Evolutionary conservation across 129 eudicot species (phyloP).

Genomic region (Pulicaria dysenterica): DNA sequence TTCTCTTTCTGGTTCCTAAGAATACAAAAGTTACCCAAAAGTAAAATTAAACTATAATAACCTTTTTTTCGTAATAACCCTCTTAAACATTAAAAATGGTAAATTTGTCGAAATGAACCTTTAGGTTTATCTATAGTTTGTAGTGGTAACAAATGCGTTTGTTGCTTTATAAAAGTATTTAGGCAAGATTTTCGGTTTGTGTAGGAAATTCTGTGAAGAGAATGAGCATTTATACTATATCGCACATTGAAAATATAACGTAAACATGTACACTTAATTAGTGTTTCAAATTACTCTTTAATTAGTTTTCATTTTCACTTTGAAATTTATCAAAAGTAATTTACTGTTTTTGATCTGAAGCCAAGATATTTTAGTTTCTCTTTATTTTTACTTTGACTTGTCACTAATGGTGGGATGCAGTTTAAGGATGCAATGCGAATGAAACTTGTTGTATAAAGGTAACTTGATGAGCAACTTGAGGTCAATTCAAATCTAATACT

Average conservation of each 20-base stretch:
- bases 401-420: constrained; percentile 57
- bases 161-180: background rate
- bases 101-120: too few species aligned
- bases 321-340: background rate
- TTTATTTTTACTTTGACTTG: background rate
- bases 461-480: constrained; percentile 86
- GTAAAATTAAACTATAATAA: too few species aligned
- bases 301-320: background rate
- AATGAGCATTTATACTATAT: constrained; percentile 34
- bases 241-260: constrained; percentile 56
- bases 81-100: constrained; percentile 24
- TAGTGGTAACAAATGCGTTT: background rate
- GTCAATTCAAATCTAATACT: constrained; percentile 3
- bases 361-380: too few species aligned
- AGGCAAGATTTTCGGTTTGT: background rate
- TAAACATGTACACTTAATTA: constrained; percentile 33
- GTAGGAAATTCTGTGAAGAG: constrained; percentile 55
- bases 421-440: constrained; percentile 70
- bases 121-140: too few species aligned
- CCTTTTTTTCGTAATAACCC: too few species aligned
- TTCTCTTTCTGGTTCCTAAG: too few species aligned
- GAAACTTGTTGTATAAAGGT: constrained; percentile 77
- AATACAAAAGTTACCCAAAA: too few species aligned
- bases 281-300: background rate
- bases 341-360: background rate